Percentiles rank a stretch among this genome's conserved stretches.
These are phyloP conservation scores for Termitomyces sp. DNA, from an alignment of 1,284 basidiomycete genomes.

Conservation along the genomic window DNA sequence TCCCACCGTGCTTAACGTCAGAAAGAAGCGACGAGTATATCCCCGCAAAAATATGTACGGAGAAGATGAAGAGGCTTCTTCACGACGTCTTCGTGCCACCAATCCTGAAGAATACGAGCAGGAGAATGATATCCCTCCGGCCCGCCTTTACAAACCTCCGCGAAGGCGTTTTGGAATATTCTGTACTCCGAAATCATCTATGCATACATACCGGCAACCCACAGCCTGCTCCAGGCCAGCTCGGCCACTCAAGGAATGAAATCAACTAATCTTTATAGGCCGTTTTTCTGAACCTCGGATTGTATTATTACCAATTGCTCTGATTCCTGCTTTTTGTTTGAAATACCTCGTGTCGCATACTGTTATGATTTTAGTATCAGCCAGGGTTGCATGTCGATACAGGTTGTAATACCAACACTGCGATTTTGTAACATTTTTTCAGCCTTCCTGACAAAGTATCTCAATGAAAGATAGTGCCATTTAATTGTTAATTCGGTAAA, in stretches of 20 bases:
- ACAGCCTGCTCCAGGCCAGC: conserved; percentile 11
- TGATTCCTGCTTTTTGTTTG: neutral
- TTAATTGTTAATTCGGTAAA: neutral
- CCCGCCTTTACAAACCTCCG: conserved; percentile 20
- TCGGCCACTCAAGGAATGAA: conserved; percentile 14
- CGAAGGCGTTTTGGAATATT: conserved; percentile 28
- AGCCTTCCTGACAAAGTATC: neutral
- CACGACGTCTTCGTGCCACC: conserved; percentile 3
- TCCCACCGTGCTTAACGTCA: neutral
- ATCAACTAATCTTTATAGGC: neutral
- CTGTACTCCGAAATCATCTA: conserved; percentile 27
- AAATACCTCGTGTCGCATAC: neutral
- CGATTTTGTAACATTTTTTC: neutral
- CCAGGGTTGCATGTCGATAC: neutral
- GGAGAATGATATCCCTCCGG: conserved; percentile 14
- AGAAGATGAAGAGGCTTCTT: conserved; percentile 7
- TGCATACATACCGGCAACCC: conserved; percentile 20
- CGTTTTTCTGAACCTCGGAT: neutral
- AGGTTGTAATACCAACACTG: neutral
- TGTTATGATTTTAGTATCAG: neutral
- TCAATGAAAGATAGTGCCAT: neutral
- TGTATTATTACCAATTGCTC: neutral
- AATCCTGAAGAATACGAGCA: conserved; percentile 9
- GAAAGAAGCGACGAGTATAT: neutral
- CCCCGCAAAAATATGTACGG: conserved; percentile 6